A percentile compares a stretch with the other conserved stretches of the same genome.
Evolutionary conservation across 2,329 filamentous ascomycete species (phyloP).

Genomic region (Fusarium verticillioides): DNA sequence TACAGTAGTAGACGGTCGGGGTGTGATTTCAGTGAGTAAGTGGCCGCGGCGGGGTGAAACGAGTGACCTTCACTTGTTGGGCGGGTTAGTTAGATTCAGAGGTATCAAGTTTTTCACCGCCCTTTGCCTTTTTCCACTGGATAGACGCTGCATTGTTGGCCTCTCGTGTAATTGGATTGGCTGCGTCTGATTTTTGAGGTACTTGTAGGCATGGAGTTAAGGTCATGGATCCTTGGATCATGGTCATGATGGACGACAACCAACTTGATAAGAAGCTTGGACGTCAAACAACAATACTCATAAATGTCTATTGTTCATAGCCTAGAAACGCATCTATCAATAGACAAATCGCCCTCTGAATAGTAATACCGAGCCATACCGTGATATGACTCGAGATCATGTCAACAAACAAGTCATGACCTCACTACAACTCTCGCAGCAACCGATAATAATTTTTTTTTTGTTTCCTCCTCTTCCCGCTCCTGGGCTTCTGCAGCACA

Average conservation of each 20-base stretch:
- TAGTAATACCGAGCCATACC: conserved; percentile 9
- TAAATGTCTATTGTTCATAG: neutral
- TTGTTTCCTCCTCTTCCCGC: conserved; percentile 11
- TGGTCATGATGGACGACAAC: conserved; percentile 26
- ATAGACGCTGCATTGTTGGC: conserved; percentile 26
- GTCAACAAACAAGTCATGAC: conserved; percentile 8
- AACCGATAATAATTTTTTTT: conserved; percentile 8
- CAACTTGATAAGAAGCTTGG: conserved; percentile 16
- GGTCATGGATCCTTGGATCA: conserved; percentile 12
- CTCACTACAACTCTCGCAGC: neutral
- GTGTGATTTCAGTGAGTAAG: conserved; percentile 12
- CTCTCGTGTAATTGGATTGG: conserved; percentile 30
- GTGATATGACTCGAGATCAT: conserved; percentile 22
- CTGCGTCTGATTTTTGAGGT: conserved; percentile 14
- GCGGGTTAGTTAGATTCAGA: conserved; percentile 32
- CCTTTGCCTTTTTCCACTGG: conserved; percentile 38
- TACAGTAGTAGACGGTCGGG: conserved; percentile 2
- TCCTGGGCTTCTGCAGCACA: conserved; percentile 11
- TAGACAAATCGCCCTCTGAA: neutral
- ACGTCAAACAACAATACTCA: conserved; percentile 12
- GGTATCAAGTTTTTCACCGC: conserved; percentile 43
- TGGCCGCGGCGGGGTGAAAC: conserved; percentile 30
- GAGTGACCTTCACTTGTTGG: conserved; percentile 38
- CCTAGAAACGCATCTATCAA: neutral
- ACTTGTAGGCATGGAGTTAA: conserved; percentile 18